Evolutionary conservation across 768 basidiomycete genomes (phyloP).

Genomic region (Leccinum obscurum): DNA sequence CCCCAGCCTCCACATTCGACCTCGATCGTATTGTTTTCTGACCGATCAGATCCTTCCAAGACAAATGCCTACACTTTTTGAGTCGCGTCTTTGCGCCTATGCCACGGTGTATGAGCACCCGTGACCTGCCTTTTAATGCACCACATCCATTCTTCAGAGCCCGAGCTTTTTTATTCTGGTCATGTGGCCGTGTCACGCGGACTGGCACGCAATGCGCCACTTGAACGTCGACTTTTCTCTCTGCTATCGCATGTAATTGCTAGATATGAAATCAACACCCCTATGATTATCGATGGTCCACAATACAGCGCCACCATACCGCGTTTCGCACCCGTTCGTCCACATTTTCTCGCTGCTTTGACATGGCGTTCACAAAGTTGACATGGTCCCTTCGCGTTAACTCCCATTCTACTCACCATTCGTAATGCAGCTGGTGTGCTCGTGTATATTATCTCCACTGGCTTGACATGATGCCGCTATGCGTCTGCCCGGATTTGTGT

Average conservation of each 20-base stretch:
- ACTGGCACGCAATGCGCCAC: constrained; percentile 14
- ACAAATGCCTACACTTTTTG: neutral
- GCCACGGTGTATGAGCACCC: constrained; percentile 7
- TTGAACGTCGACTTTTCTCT: constrained; percentile 8
- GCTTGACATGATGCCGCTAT: constrained; percentile 3
- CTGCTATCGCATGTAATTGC: constrained; percentile 17
- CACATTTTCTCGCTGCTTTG: constrained; percentile 8
- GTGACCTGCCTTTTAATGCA: constrained; percentile 15
- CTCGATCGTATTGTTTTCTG: constrained; percentile 3
- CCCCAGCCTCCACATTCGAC: constrained; percentile 8
- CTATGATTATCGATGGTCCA: constrained; percentile 26
- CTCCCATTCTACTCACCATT: constrained; percentile 8
- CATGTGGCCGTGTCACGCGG: constrained; percentile 1
- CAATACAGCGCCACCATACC: constrained; percentile 3
- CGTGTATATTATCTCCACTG: constrained; percentile 9
- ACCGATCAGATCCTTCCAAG: constrained; percentile 22
- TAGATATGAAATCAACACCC: constrained; percentile 31
- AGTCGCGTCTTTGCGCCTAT: constrained; percentile 8
- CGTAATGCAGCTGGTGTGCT: constrained; percentile 1
- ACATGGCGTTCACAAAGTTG: constrained; percentile 4
- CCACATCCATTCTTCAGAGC: constrained; percentile 16
- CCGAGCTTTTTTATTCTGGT: neutral
- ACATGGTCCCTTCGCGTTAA: constrained; percentile 8
- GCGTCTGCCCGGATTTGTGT: neutral
- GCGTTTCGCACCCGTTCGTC: constrained; percentile 14